These are phyloP conservation scores for Neonectria faginata DNA, from an alignment of 2,329 filamentous ascomycete species.

Conservation along the genomic window DNA sequence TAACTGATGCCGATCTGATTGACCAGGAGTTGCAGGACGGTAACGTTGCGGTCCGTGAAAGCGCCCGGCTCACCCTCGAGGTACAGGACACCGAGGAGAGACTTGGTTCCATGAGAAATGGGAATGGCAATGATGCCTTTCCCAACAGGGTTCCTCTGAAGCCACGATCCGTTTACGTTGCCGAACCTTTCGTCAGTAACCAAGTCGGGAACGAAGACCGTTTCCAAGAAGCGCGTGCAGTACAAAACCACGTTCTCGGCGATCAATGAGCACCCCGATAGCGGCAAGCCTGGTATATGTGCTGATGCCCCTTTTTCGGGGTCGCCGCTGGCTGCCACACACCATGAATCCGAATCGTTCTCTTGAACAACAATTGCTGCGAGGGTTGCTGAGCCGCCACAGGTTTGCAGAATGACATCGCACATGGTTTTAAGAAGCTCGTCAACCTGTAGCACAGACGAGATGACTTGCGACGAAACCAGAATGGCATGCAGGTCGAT, in stretches of 20 bases:
- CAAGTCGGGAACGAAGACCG: slow-evolving; percentile 79
- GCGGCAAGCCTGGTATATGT: slow-evolving; percentile 72
- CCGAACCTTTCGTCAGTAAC: slow-evolving; percentile 82
- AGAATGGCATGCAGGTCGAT: slow-evolving; percentile 83
- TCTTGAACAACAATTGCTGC: slow-evolving; percentile 82
- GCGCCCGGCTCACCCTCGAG: slow-evolving; percentile 80
- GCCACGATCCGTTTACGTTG: slow-evolving; percentile 77
- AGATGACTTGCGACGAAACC: slow-evolving; percentile 82
- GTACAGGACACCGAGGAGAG: slow-evolving; percentile 79
- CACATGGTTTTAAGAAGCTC: slow-evolving; percentile 84
- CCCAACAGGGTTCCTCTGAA: slow-evolving; percentile 74
- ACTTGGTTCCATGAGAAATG: slow-evolving; percentile 78
- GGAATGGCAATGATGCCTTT: slow-evolving; percentile 84
- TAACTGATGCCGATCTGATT: slow-evolving; percentile 83
- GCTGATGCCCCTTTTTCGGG: slow-evolving; percentile 75
- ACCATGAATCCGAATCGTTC: slow-evolving; percentile 72
- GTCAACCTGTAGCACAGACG: slow-evolving; percentile 81
- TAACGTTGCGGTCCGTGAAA: slow-evolving; percentile 80
- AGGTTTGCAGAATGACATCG: slow-evolving; percentile 82
- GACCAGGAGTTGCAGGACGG: slow-evolving; percentile 76
- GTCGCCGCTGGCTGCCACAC: slow-evolving; percentile 78
- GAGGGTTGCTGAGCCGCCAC: slow-evolving; percentile 75
- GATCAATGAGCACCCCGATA: slow-evolving; percentile 75
- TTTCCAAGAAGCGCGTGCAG: slow-evolving; percentile 80
- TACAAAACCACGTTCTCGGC: slow-evolving; percentile 82